These are phyloP conservation scores for Paratinospora sagittata DNA, from an alignment of 164 flowering plant species.

Conservation along the genomic window DNA sequence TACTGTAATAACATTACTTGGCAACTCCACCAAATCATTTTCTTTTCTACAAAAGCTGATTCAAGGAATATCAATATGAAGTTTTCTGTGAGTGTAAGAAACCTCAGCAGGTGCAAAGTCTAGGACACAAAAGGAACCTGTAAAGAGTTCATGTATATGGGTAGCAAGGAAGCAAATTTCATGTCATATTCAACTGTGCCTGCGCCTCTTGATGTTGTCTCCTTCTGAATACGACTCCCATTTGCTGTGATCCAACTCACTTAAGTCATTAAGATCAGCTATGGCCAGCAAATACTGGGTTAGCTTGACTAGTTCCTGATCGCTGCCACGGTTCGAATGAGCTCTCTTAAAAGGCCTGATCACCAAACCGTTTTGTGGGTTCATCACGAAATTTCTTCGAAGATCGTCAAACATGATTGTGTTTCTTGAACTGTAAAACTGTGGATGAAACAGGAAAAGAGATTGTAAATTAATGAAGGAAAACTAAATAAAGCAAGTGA, in stretches of 20 bases:
- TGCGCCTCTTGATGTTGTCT: slow-evolving; percentile 55
- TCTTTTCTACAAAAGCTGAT: not conserved
- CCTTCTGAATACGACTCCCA: slow-evolving; percentile 71
- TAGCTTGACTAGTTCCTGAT: slow-evolving; percentile 83
- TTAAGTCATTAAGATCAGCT: slow-evolving; percentile 80
- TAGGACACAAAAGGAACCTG: not conserved
- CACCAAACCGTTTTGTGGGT: slow-evolving; percentile 87
- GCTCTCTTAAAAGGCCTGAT: slow-evolving; percentile 89
- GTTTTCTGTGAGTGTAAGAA: not conserved
- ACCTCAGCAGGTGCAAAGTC: not conserved
- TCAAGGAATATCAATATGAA: not conserved
- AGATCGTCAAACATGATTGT: slow-evolving; percentile 97
- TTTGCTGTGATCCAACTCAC: slow-evolving; percentile 58
- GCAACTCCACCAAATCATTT: not conserved
- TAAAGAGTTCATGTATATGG: not conserved
- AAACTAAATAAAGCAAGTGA: not conserved
- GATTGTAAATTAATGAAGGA: not conserved
- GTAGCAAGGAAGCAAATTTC: too few relatives aligned
- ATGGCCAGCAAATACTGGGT: slow-evolving; percentile 90
- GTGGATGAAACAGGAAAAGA: slow-evolving; percentile 20
- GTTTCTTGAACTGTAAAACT: slow-evolving; percentile 79
- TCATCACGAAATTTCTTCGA: slow-evolving; percentile 92
- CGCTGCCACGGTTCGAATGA: slow-evolving; percentile 64
- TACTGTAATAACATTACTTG: too few relatives aligned
- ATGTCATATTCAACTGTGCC: slow-evolving; percentile 35